Base-by-base conservation (phyloP, 148 eudicot genomes). In the Rheum nobile region DNA sequence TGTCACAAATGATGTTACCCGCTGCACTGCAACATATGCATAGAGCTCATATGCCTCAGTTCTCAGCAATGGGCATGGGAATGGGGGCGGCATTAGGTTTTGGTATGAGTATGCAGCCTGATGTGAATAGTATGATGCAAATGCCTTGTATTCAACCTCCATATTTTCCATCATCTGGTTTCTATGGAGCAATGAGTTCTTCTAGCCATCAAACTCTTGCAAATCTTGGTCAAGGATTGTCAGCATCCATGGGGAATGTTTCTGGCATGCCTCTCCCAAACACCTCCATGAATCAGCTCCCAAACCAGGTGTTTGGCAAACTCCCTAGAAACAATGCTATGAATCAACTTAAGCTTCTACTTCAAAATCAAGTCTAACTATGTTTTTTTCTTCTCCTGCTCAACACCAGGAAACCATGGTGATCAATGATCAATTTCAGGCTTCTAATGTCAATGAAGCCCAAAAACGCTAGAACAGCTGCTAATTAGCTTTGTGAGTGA, bases 1-100 rank as follows among this genome's bases (percentile, higher is more conserved):
- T 92, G 91, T 96, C 89, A 24, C 94, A 85, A 59, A 90, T 96
- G 99, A 88, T 92, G 94, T 76, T 87, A 57, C 90, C 97, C 1
- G 46, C 88, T 8, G 93, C 93, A 82, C 79, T 90, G 90, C 93
- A 87, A 74, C 89, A 87, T 59, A 47, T 89, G 71, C 96, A 81
- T 38, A 83, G 92, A 31, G 81, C 91, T 61, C 98, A 89, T 68
- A 78, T 91, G 85, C 83, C 88, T 24, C 92, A 82, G 79, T 95
- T 84, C 76, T 73, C 93, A 44, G 85, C 93, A 11, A 85, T 93
- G 91, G 86, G 86, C 12, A 42, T 80, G 29, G 96, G 96, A 24
- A 84, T 88, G 91, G 89, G 88, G 1, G 80, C 85, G 80, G 88
- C 92, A 34, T 84, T 83, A 84, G 96, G 91, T 41, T 83, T 69